Conservation (phyloP, 2,329 filamentous ascomycete species). For the Sclerotinia subarctica region DNA sequence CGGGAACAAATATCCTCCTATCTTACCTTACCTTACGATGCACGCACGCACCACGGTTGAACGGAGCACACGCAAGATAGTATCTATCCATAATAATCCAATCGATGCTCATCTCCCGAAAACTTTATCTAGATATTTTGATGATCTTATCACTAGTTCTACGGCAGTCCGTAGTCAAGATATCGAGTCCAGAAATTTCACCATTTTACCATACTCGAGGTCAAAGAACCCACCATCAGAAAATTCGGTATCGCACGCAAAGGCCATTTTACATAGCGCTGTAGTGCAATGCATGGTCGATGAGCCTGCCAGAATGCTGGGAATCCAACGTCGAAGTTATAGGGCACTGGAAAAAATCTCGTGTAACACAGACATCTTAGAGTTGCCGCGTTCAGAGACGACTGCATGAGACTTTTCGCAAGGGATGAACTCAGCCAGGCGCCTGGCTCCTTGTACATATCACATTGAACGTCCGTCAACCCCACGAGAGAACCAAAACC, state of each 20-base stretch:
- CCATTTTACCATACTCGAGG: neutral
- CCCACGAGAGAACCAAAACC: neutral
- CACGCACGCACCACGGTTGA: constrained; percentile 5
- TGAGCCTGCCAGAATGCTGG: constrained; percentile 8
- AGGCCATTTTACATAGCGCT: constrained; percentile 2
- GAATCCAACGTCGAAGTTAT: neutral
- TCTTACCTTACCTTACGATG: neutral
- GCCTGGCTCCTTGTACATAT: neutral
- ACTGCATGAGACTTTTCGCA: constrained; percentile 21
- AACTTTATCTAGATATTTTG: neutral
- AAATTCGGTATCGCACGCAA: neutral
- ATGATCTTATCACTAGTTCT: neutral
- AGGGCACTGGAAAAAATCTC: neutral
- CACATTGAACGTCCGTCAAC: neutral
- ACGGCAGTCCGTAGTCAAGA: neutral
- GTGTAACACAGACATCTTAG: constrained; percentile 19
- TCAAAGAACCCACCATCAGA: neutral
- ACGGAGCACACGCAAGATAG: neutral
- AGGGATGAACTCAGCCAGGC: constrained; percentile 3
- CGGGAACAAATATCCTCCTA: constrained; percentile 1
- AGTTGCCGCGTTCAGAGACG: constrained; percentile 23
- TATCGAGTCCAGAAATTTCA: neutral
- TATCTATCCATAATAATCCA: constrained; percentile 2
- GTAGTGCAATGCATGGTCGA: constrained; percentile 8
- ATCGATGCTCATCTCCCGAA: neutral